Base-by-base conservation (phyloP, 225 moss, liverwort and hornwort genomes). In the Marchantia paleacea region DNA sequence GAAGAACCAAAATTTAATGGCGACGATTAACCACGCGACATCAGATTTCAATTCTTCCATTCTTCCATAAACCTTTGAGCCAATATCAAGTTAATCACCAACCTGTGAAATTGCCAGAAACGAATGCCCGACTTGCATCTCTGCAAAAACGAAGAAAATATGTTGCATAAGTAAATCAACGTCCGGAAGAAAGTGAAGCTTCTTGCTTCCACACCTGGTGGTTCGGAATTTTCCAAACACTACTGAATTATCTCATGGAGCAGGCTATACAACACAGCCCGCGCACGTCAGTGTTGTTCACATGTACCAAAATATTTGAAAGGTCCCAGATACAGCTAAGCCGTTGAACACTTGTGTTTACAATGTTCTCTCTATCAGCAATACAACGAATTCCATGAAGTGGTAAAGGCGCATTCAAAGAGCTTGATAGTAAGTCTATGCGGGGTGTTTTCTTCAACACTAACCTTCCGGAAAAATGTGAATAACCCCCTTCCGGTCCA, bases 121-220 rank as follows among this genome's bases (percentile, higher is more conserved):
- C 90, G 85, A 95, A 99, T 51, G 99, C 93, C 55, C 99, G 95
- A 80, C 95, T 95, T 28, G 95, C 99, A 89, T 99, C 99, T 85
- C 91, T 91, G 82, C 64, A 78, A 53, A 2, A 75, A 7, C 16
- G 10, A 30, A 25, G 7, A 20, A 31, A n/a, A 51, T 50, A 10
- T 39, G 39, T 39, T 39, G 39, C 39, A 39, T 39, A 53, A 79
- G 66, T n/a, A 12, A 6, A 73, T 54, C 74, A 73, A 52, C 8
- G 12, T 48, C 47, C 22, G 19, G 70, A 10, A 48, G 70, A 50
- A 70, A 3, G 50, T 3, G 18, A 69, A 47, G 8, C 39, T 39
- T 39, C 39, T 39, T 39, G 5, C 39, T 2, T 39, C 39, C 39
- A 39, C 39, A 39, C 5, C 39, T 39, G 39, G 39, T 39, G 39